Percentiles rank a stretch among this genome's conserved stretches.
Evolutionary conservation across 75 land plant species (phyloP).

Genomic region (Cryptomeria japonica): DNA sequence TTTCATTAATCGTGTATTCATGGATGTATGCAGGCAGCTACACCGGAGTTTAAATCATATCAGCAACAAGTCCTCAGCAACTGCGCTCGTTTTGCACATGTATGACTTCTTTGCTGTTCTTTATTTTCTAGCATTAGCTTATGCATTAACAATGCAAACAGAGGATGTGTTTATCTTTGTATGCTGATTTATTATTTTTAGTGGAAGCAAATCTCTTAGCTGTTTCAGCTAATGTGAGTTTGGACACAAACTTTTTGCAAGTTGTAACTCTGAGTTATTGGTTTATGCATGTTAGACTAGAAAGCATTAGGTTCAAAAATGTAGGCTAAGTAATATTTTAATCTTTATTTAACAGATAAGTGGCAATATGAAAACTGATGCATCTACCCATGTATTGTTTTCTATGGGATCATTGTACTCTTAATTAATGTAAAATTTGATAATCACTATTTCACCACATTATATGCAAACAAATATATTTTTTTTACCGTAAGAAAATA

Average conservation of each 20-base stretch:
- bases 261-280: background rate
- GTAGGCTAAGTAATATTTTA: background rate
- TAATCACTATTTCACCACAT: background rate
- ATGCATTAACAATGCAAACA: background rate
- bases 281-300: background rate
- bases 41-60: slow-evolving; percentile 90
- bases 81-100: slow-evolving; percentile 84
- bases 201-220: background rate
- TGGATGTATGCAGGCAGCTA: slow-evolving; percentile 58
- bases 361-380: background rate
- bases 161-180: background rate
- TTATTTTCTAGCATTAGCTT: background rate
- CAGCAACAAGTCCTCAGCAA: slow-evolving; percentile 94
- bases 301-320: background rate
- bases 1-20: background rate
- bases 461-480: background rate
- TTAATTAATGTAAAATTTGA: background rate
- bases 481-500: background rate
- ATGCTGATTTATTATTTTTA: background rate
- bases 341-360: background rate
- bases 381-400: background rate
- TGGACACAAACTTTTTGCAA: background rate
- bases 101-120: slow-evolving; percentile 10
- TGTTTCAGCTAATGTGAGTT: background rate
- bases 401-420: background rate